A percentile compares a stretch with the other conserved stretches of the same genome.
Conservation (phyloP, 257 asterid species). For the Ehretia macrophylla region DNA sequence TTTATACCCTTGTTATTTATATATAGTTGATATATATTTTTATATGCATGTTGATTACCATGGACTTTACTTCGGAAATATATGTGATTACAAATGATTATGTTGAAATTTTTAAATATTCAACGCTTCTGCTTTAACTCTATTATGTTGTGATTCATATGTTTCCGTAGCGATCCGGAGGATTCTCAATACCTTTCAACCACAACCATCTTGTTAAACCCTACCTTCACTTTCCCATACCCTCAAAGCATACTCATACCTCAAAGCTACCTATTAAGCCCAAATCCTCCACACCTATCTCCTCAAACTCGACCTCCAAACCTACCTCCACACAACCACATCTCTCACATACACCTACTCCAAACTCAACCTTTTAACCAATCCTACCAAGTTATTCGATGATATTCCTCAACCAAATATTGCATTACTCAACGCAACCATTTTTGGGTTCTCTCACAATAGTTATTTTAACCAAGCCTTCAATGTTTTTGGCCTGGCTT, state of each 20-base stretch:
- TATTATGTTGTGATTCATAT: too few species aligned
- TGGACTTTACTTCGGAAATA: too few species aligned
- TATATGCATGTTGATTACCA: too few species aligned
- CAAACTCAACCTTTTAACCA: constrained; percentile 37
- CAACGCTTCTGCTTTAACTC: too few species aligned
- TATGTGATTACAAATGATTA: too few species aligned
- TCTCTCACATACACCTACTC: constrained; percentile 58
- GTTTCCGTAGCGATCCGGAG: too few species aligned
- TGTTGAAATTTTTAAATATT: too few species aligned
- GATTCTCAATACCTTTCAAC: too few species aligned
- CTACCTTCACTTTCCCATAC: constrained; percentile 69
- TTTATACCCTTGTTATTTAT: too few species aligned
- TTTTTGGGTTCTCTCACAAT: constrained; percentile 70
- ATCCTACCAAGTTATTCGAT: constrained; percentile 68
- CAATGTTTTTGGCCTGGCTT: constrained; percentile 29
- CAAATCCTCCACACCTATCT: constrained; percentile 68
- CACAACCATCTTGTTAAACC: constrained; percentile 25
- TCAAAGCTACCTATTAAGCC: constrained; percentile 41
- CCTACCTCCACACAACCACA: constrained; percentile 45
- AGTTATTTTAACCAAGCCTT: constrained; percentile 43
- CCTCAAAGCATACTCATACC: constrained; percentile 78
- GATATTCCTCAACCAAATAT: constrained; percentile 59
- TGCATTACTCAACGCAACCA: constrained; percentile 44
- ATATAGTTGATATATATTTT: too few species aligned
- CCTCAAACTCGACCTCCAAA: constrained; percentile 46